Conservation (phyloP, 2,329 filamentous ascomycete genomes). For the Thermochaetoides dissita region DNA sequence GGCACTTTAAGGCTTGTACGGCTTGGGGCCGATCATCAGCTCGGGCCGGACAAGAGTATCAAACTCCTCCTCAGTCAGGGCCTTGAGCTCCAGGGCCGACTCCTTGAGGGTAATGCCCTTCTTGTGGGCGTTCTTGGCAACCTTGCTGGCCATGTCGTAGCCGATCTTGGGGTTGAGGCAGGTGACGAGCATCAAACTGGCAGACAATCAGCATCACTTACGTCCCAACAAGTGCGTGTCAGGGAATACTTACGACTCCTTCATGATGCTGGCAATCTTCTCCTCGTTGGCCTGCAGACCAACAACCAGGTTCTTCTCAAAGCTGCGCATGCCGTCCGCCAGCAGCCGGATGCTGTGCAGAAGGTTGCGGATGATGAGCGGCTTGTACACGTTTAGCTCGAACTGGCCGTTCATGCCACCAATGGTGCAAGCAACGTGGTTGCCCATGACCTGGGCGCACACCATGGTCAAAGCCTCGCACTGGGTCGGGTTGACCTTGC, state of each 20-base stretch:
- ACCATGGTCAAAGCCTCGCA: constrained; percentile 97
- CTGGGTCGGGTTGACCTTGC: constrained; percentile 98
- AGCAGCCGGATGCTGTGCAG: constrained; percentile 83
- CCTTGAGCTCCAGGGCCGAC: constrained; percentile 84
- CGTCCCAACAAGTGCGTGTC: not conserved
- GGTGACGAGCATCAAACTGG: constrained; percentile 93
- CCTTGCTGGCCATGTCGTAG: constrained; percentile 93
- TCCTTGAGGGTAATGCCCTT: constrained; percentile 90
- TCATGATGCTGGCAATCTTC: constrained; percentile 77
- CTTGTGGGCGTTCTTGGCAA: constrained; percentile 98
- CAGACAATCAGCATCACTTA: constrained; percentile 9
- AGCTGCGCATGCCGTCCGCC: constrained; percentile 83
- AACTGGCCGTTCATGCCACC: constrained; percentile 97
- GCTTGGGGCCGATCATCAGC: constrained; percentile 79
- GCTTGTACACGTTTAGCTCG: constrained; percentile 98
- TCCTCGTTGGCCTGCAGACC: constrained; percentile 89
- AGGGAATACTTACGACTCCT: constrained; percentile 62
- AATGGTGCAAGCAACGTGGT: constrained; percentile 84
- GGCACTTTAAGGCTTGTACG: constrained; percentile 34
- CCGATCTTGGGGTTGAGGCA: constrained; percentile 96
- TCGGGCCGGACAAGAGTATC: constrained; percentile 81
- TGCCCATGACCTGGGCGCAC: constrained; percentile 94
- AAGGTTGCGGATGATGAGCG: constrained; percentile 85
- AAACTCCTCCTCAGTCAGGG: constrained; percentile 78
- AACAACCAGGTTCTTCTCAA: constrained; percentile 81